Base-by-base conservation (phyloP, 2,329 filamentous ascomycete species). In the Penicillium sp. region DNA sequence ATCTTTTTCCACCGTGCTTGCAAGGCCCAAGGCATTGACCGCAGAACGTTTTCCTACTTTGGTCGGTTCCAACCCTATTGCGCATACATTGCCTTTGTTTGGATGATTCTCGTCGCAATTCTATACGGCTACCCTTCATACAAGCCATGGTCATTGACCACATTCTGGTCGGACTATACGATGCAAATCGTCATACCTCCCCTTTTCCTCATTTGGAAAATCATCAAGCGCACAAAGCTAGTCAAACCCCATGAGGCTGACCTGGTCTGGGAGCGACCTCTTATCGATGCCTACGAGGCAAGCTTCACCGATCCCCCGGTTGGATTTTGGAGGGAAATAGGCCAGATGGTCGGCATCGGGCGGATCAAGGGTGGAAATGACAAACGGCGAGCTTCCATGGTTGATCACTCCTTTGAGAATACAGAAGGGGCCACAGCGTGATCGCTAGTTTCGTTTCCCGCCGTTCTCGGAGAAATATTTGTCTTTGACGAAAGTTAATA, bases 131-230 rank as follows among this genome's bases (percentile, higher is more conserved):
- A 86, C 66, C 72, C 72, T 4, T 69, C 76, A 0, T 80, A 77
- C 62, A 60, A 73, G 18, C 76, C 76, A 0, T 79, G 72, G 77
- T 66, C 69, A 22, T 71, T 70, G 2, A 51, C 76, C 3, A 72
- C 63, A 44, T 76, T 76, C 64, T 76, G 75, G 68, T 64, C 74
- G 16, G 80, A 81, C 71, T 84, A 83, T 68, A 79, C 78, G 25
- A 82, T 84, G 79, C 72, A 80, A 53, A 68, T 83, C 13, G 69
- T 85, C 22, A 77, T 78, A 0, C 76, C 79, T 7, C 63, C 81
- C 31, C 69, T 83, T 25, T 87, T 80, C 64, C 46, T 79, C 18
- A 75, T 75, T 60, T 89, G 84, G 83, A 89, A 89, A 71, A 7
- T 88, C 1, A 18, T 83, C 65, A 82, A 84, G 72, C 75, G 74